A percentile compares a stretch with the other conserved stretches of the same genome.
Evolutionary conservation across 805 yeast genomes (phyloP).

Genomic region (Yarrowia deformans): DNA sequence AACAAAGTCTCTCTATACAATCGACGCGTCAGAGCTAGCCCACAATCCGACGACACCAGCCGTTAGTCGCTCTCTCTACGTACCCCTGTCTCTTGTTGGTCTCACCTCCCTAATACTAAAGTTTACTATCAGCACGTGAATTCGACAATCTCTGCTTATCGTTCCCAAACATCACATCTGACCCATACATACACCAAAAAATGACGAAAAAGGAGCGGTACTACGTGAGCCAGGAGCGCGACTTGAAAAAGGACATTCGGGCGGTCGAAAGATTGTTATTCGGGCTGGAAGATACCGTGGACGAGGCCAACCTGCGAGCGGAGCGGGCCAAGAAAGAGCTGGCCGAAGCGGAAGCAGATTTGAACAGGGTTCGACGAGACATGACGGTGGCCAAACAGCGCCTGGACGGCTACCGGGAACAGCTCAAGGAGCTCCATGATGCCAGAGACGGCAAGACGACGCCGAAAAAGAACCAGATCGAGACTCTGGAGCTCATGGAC

Average conservation of each 20-base stretch:
- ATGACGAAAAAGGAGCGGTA: constrained; percentile 25
- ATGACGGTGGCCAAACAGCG: constrained; percentile 8
- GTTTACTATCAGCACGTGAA: constrained; percentile 37
- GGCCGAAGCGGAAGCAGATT: constrained; percentile 18
- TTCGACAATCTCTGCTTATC: constrained; percentile 22
- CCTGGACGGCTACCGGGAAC: constrained; percentile 3
- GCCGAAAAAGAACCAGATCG: constrained; percentile 10
- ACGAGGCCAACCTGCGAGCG: constrained; percentile 3
- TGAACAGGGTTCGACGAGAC: background rate
- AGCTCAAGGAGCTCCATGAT: constrained; percentile 4
- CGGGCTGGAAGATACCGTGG: constrained; percentile 9
- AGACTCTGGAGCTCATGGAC: constrained; percentile 1
- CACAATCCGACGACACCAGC: too few relatives aligned
- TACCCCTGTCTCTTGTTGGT: constrained; percentile 41
- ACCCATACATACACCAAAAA: background rate
- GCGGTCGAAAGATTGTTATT: constrained; percentile 1
- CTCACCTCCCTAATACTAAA: constrained; percentile 5
- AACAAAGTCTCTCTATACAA: too few relatives aligned
- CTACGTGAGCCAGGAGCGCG: constrained; percentile 31
- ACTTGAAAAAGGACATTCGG: constrained; percentile 12
- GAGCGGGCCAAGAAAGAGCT: constrained; percentile 14
- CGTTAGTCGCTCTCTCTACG: background rate
- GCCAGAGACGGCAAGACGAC: constrained; percentile 24
- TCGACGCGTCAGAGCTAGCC: too few relatives aligned
- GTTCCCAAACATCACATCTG: background rate